Percentiles rank a stretch among this genome's conserved stretches.
These are phyloP conservation scores for Heteromeles arbutifolia DNA, from an alignment of 306 rosid species.

Conservation along the genomic window DNA sequence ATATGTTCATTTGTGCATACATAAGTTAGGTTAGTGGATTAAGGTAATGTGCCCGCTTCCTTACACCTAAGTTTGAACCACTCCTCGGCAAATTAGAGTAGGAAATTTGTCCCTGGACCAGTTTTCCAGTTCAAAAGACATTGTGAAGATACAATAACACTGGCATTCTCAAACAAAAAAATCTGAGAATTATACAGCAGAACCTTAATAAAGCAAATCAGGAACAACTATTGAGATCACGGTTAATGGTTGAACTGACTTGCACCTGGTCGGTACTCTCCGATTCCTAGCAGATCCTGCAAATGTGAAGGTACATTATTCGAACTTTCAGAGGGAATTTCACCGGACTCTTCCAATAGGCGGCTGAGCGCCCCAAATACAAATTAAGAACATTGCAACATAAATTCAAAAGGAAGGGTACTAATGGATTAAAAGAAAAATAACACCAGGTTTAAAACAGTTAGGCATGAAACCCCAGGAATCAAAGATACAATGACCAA, in stretches of 20 bases:
- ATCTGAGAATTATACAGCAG: neutral
- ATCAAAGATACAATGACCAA: neutral
- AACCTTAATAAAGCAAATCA: neutral
- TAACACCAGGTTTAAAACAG: neutral
- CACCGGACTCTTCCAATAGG: neutral
- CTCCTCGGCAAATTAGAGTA: neutral
- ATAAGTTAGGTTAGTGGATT: too few species aligned
- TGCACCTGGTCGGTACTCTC: constrained; percentile 82
- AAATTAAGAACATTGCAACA: neutral
- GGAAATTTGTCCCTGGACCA: neutral
- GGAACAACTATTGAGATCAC: neutral
- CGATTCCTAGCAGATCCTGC: constrained; percentile 91
- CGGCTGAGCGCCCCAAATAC: neutral
- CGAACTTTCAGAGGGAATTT: neutral
- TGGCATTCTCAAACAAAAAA: neutral
- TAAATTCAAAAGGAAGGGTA: neutral
- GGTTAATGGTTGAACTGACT: constrained; percentile 35
- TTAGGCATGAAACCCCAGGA: neutral
- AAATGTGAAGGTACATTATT: neutral
- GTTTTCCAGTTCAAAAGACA: neutral
- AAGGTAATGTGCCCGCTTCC: neutral
- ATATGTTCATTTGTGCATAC: neutral
- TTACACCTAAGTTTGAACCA: neutral
- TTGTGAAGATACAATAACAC: neutral
- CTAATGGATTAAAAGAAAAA: neutral